Base-by-base conservation (phyloP, 2,329 filamentous ascomycete genomes). In the Arthroderma uncinatum region DNA sequence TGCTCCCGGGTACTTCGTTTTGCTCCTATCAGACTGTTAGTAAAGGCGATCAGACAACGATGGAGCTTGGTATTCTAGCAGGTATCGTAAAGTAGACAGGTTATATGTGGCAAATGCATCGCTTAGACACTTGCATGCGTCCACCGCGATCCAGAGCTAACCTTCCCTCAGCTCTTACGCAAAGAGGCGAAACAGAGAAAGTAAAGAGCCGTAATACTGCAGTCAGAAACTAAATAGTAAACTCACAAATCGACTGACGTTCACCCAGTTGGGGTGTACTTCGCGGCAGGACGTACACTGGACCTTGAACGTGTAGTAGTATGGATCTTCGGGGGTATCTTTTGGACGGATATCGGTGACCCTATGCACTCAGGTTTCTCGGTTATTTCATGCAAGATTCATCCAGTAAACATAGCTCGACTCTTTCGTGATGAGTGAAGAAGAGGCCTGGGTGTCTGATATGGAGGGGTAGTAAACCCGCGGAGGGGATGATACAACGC, bases 281-380 rank as follows among this genome's bases (percentile, higher is more conserved):
- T 98, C 93, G 60, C 90, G 84, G 73, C 93, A 98, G 56, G 91
- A 95, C n/a, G 89, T 96, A 75, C 93, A 98, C 77, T 96, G 89
- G 36, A 98, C 92, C 70, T 87, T 93, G 82, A 98, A 97, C 54
- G 89, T 96, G 76, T 95, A 98, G 80, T 86, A 95, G 76, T 96
- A 98, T 2, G 90, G 89, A 59, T 80, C 82, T 16, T 88, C 87
- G 64, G 84, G 77, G 5, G 84, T 89, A 71, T 98, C 93, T 64
- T 84, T 78, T 6, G 93, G 93, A 57, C 85, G 85, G 64, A 98
- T 83, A 67, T 93, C 87, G 59, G 90, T 96, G 59, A 98, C 90
- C 48, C 93, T 97, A 44, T 30, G n/a, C 33, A 39, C 53, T 19
- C 36, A 44, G n/a, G 12, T 21, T 8, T 33, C 10, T 28, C 33